phyloP scores from a whole-genome alignment of 1,284 basidiomycete species.

The Garcileccinum viscosum region DNA sequence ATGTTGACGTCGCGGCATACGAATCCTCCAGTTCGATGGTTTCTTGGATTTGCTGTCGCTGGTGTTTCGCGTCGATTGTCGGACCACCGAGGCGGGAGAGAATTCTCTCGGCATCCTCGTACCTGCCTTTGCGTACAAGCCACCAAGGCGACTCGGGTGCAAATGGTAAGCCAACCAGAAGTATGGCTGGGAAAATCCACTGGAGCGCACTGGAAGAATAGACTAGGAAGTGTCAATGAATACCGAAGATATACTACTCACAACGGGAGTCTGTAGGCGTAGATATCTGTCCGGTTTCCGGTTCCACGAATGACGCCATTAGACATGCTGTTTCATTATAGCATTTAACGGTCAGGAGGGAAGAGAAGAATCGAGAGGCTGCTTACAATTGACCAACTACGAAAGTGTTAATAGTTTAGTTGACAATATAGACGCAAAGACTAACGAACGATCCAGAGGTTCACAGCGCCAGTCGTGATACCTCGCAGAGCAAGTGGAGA shows the following conservation, averaged over 20 bases:
- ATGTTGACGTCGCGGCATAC: constrained; percentile 29
- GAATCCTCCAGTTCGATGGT: constrained; percentile 38
- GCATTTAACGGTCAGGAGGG: not conserved
- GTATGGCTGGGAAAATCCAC: constrained; percentile 36
- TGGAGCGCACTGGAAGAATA: constrained; percentile 29
- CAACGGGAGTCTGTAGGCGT: constrained; percentile 38
- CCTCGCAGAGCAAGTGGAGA: constrained; percentile 38
- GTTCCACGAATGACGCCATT: constrained; percentile 34
- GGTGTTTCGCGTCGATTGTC: constrained; percentile 24
- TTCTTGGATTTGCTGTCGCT: constrained; percentile 33
- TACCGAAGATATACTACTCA: constrained; percentile 10
- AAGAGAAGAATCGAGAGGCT: not conserved
- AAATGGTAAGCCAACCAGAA: constrained; percentile 41
- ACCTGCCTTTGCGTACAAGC: constrained; percentile 59
- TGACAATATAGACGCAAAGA: not conserved
- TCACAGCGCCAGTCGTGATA: constrained; percentile 36
- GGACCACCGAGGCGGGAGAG: constrained; percentile 45
- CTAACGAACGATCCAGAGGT: constrained; percentile 37
- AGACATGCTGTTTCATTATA: constrained; percentile 28
- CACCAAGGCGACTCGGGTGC: constrained; percentile 70
- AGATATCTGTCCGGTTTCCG: constrained; percentile 25
- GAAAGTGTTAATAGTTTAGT: not conserved
- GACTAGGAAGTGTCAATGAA: not conserved
- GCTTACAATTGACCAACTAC: constrained; percentile 36
- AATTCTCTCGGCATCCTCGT: constrained; percentile 56